phyloP scores from a whole-genome alignment of 2,329 filamentous ascomycete species.

The Penicillium sp. region DNA sequence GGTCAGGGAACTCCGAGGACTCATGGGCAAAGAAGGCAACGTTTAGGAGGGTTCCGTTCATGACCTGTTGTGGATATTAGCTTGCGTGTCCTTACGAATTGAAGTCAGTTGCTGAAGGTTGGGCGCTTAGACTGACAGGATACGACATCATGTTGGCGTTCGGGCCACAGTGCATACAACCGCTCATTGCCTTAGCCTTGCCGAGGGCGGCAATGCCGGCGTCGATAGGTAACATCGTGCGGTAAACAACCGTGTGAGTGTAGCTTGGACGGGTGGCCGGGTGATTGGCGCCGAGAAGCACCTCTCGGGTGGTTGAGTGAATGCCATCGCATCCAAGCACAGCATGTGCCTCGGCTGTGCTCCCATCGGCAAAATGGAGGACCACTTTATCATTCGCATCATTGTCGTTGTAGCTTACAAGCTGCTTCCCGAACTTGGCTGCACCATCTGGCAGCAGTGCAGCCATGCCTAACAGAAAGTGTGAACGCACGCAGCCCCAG shows the following conservation, averaged over 20 bases:
- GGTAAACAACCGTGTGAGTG: not conserved
- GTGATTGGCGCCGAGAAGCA: not conserved
- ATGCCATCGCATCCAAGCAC: not conserved
- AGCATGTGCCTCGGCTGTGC: not conserved
- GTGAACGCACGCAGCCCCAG: not conserved
- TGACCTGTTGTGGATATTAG: too few species aligned
- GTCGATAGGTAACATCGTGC: not conserved
- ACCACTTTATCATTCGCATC: not conserved
- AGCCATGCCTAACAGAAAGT: not conserved
- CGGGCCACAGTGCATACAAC: too few species aligned
- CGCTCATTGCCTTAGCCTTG: too few species aligned
- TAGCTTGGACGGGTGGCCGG: too few species aligned
- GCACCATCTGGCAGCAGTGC: not conserved
- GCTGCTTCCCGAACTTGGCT: not conserved
- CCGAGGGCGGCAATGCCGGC: too few species aligned
- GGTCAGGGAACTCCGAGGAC: too few species aligned
- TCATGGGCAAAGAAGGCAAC: too few species aligned
- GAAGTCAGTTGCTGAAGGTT: too few species aligned
- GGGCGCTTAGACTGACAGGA: too few species aligned
- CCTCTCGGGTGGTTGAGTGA: not conserved
- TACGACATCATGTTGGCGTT: too few species aligned
- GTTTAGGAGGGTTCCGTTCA: too few species aligned
- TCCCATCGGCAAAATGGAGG: not conserved
- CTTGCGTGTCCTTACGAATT: too few species aligned
- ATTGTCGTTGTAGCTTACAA: not conserved